Base-by-base conservation (phyloP, 1,139 yeast genomes). In the Arxiozyma telluris region DNA sequence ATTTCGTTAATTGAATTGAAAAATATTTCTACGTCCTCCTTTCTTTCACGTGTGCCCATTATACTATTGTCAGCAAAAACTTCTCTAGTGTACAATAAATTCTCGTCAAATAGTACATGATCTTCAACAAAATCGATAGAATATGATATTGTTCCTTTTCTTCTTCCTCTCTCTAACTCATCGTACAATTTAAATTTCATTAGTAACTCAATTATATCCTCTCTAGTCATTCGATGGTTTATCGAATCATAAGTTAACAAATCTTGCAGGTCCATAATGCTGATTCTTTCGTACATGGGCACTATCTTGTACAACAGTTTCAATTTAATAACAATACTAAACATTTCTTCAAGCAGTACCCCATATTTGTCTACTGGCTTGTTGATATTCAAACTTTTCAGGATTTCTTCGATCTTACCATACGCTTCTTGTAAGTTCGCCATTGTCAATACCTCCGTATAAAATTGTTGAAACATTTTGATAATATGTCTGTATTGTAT, bases 141-240 rank as follows among this genome's bases (percentile, higher is more conserved):
- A 22, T 38, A 46, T 6, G 49, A 46, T n/a, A 17, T 15, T 44
- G 12, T 18, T 20, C 12, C 15, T 50, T 61, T 64, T n/a, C 61
- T 22, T 50, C 61, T 64, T n/a, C 61, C 57, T 7, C 52, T 54
- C 4, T 65, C 62, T 18, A 59, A 56, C 46, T 18, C 22, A 27
- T 58, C 60, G 47, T 62, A 59, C 59, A 64, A 58, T 38, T 62
- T 58, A n/a, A 66, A 62, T 41, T 56, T 57, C 68, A 66, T 64
- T 43, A 66, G 51, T 3, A 64, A 55, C 8, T 63, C 59, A 18
- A 66, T 57, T 21, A 66, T 38, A 11, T 62, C 61, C 47, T 65
- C 65, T 45, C 65, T 57, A 8, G 63, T 55, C 38, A 61, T n/a
- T 20, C 6, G n/a, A 18, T 34, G 44, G 17, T 44, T n/a, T 15